These are phyloP conservation scores for Verticillium isaacii DNA, from an alignment of 2,329 filamentous ascomycete species.

Conservation along the genomic window DNA sequence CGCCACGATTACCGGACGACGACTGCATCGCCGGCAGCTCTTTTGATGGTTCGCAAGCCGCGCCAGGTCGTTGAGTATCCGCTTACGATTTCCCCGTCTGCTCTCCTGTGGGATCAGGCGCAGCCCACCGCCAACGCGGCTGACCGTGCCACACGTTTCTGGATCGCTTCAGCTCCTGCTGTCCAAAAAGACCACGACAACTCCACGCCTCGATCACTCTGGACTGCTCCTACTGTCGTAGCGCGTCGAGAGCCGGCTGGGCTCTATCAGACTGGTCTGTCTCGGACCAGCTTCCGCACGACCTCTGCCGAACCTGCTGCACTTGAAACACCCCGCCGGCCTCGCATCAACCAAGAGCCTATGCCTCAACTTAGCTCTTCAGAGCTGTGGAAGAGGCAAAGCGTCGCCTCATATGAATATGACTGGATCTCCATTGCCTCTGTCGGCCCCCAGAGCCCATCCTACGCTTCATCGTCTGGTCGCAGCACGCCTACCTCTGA, in stretches of 20 bases:
- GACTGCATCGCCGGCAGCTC: background rate
- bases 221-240: background rate
- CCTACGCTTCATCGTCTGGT: constrained; percentile 1
- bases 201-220: background rate
- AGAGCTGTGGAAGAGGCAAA: constrained; percentile 25
- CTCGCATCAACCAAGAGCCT: constrained; percentile 20
- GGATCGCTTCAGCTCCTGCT: background rate
- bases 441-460: background rate
- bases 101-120: background rate
- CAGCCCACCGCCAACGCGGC: background rate
- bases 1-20: background rate
- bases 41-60: background rate
- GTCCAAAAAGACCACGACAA: background rate
- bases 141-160: background rate
- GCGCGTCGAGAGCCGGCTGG: constrained; percentile 1
- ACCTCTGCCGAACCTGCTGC: constrained; percentile 1
- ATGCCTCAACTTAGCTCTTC: constrained; percentile 25
- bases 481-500: constrained; percentile 3
- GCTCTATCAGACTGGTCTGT: constrained; percentile 15
- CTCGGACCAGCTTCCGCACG: background rate
- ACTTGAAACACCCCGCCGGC: constrained; percentile 5
- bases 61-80: background rate
- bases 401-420: constrained; percentile 1
- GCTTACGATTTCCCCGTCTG: background rate
- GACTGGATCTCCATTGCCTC: constrained; percentile 15